A percentile compares a stretch with the other conserved stretches of the same genome.
phyloP scores from a whole-genome alignment of 176 grass and related monocot genomes.

The Musa beccarii region DNA sequence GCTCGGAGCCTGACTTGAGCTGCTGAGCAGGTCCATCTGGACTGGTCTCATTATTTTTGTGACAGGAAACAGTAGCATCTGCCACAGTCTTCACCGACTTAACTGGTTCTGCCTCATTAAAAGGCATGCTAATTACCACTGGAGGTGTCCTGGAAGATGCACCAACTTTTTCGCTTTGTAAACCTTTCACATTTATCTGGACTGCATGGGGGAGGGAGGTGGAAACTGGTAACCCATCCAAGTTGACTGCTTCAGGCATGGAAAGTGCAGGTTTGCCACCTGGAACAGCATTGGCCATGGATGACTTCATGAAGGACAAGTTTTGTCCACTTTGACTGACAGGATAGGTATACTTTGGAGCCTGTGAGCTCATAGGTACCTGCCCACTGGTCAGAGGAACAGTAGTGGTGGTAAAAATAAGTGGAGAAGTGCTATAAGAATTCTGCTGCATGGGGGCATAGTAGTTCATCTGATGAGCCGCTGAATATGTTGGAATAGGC shows the following conservation, averaged over 20 bases:
- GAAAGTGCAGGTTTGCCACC: slow-evolving; percentile 10
- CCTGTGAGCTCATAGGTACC: slow-evolving; percentile 47
- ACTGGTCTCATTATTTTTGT: not conserved
- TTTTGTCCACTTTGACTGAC: slow-evolving; percentile 34
- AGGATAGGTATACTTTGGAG: slow-evolving; percentile 37
- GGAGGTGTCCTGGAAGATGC: slow-evolving; percentile 25
- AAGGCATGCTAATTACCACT: slow-evolving; percentile 42
- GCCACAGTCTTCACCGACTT: not conserved
- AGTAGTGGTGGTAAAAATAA: slow-evolving; percentile 38
- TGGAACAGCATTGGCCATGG: slow-evolving; percentile 22
- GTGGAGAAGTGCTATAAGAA: slow-evolving; percentile 37
- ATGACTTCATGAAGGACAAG: slow-evolving; percentile 32
- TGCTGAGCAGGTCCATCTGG: not conserved
- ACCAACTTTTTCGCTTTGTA: not conserved
- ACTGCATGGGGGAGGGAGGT: slow-evolving; percentile 16
- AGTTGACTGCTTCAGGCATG: slow-evolving; percentile 8
- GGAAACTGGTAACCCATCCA: slow-evolving; percentile 18
- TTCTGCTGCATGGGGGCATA: slow-evolving; percentile 29
- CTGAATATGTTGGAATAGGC: slow-evolving; percentile 25
- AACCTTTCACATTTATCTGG: slow-evolving; percentile 29
- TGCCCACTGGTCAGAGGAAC: slow-evolving; percentile 39
- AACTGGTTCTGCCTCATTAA: slow-evolving; percentile 10
- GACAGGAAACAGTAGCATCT: not conserved
- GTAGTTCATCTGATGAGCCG: slow-evolving; percentile 38
- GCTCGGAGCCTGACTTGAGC: not conserved